phyloP scores from a whole-genome alignment of 2,329 filamentous ascomycete genomes.

The Kalaharituber pfeilii region DNA sequence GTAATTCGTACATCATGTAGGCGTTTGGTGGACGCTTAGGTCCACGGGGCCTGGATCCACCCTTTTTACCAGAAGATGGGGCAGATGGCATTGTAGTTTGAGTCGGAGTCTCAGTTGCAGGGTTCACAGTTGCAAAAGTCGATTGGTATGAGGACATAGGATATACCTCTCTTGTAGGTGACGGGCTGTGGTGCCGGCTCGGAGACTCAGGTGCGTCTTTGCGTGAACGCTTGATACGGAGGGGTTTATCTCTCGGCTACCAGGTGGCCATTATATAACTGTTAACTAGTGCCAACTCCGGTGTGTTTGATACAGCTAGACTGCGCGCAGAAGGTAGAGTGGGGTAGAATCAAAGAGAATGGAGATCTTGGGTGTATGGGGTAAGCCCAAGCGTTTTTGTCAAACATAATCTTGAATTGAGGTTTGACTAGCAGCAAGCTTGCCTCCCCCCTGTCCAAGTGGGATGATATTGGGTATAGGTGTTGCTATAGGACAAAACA shows the following conservation, averaged over 20 bases:
- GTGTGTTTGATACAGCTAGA: background rate
- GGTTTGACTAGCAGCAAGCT: background rate
- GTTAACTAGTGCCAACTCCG: background rate
- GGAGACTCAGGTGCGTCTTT: conserved; percentile 21
- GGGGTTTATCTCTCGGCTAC: conserved; percentile 60
- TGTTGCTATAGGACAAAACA: background rate
- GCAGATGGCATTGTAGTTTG: conserved; percentile 8
- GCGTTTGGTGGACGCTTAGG: conserved; percentile 22
- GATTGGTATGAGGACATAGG: conserved; percentile 8
- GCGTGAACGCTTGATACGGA: conserved; percentile 47
- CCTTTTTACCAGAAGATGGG: conserved; percentile 12
- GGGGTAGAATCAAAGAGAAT: background rate
- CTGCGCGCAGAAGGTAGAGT: no score
- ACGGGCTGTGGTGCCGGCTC: conserved; percentile 19
- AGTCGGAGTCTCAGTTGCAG: background rate
- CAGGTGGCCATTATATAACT: background rate
- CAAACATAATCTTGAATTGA: background rate
- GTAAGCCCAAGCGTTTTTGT: background rate
- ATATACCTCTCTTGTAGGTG: conserved; percentile 16
- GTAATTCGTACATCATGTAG: conserved; percentile 21
- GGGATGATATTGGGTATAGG: background rate
- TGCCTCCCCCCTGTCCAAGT: background rate
- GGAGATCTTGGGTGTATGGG: background rate
- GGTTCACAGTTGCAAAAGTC: conserved; percentile 1
- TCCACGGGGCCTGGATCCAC: conserved; percentile 15